Conservation (phyloP, 2,329 filamentous ascomycete species). For the Colletotrichum shisoi region DNA sequence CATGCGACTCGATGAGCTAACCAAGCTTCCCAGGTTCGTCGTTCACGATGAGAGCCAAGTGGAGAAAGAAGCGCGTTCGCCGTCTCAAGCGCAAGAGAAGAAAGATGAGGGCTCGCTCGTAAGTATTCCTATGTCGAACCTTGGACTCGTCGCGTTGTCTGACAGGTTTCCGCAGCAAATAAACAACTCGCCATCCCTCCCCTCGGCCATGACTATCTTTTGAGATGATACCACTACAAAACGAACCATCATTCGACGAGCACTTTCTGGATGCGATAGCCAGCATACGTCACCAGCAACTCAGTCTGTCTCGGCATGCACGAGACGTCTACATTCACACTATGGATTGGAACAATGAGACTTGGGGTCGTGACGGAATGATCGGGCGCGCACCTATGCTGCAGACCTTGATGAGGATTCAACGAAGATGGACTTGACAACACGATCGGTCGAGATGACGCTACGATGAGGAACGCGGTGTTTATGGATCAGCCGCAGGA, state of each 20-base stretch:
- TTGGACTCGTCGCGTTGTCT: slow-evolving; percentile 40
- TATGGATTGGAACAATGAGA: slow-evolving; percentile 37
- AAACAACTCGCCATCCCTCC: slow-evolving; percentile 66
- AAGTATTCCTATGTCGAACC: slow-evolving; percentile 55
- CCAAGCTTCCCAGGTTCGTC: slow-evolving; percentile 38
- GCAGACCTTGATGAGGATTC: slow-evolving; percentile 32
- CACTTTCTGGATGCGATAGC: slow-evolving; percentile 14
- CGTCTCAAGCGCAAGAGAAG: slow-evolving; percentile 99
- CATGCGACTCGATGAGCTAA: slow-evolving; percentile 6
- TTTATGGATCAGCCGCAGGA: slow-evolving; percentile 31
- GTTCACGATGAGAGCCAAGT: slow-evolving; percentile 90
- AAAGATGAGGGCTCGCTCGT: slow-evolving; percentile 99
- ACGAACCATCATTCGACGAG: slow-evolving; percentile 29
- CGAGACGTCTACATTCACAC: slow-evolving; percentile 43
- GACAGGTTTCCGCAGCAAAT: slow-evolving; percentile 63
- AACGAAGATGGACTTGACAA: slow-evolving; percentile 36
- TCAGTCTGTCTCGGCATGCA: slow-evolving; percentile 33
- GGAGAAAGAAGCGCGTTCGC: slow-evolving; percentile 99
- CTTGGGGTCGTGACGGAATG: slow-evolving; percentile 37
- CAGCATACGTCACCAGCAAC: slow-evolving; percentile 34
- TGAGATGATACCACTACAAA: slow-evolving; percentile 35
- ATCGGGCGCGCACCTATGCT: slow-evolving; percentile 12
- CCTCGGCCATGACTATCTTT: slow-evolving; percentile 62
- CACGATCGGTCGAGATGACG: slow-evolving; percentile 35
- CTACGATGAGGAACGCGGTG: slow-evolving; percentile 37